phyloP scores from a whole-genome alignment of 2,329 filamentous ascomycete species.

The Elsinoe necatrix region DNA sequence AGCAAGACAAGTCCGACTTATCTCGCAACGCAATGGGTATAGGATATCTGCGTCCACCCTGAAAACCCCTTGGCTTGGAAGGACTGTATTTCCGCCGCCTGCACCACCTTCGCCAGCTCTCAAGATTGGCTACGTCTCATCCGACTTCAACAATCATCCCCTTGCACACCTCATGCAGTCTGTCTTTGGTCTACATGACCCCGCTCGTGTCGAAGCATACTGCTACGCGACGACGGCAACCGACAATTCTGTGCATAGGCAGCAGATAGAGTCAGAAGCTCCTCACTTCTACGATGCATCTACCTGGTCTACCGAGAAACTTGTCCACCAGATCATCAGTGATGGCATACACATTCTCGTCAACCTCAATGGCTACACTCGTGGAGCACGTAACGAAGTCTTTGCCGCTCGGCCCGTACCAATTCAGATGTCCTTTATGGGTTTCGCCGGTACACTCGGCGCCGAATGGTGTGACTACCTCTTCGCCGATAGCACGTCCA shows the following conservation, averaged over 20 bases:
- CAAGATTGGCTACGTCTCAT: constrained; percentile 94
- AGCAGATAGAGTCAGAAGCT: constrained; percentile 87
- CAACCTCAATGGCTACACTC: constrained; percentile 96
- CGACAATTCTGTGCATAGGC: constrained; percentile 79
- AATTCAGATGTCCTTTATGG: constrained; percentile 99
- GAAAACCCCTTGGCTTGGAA: constrained; percentile 75
- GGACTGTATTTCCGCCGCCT: constrained; percentile 75
- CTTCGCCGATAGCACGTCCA: constrained; percentile 77
- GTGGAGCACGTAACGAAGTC: constrained; percentile 92
- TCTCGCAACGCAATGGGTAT: constrained; percentile 88
- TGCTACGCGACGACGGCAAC: constrained; percentile 94
- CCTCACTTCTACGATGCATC: constrained; percentile 87
- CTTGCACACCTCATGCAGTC: constrained; percentile 97
- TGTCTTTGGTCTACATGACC: constrained; percentile 85
- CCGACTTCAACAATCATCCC: constrained; percentile 98
- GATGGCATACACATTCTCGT: constrained; percentile 92
- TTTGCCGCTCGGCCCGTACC: constrained; percentile 91
- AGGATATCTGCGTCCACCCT: constrained; percentile 88
- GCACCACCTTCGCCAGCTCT: constrained; percentile 70
- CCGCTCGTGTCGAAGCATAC: constrained; percentile 65
- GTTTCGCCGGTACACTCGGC: constrained; percentile 89
- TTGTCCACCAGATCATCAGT: constrained; percentile 76
- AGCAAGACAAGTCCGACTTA: constrained; percentile 82
- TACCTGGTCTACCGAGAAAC: constrained; percentile 71
- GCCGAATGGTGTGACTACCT: constrained; percentile 99